Base-by-base conservation (phyloP, 176 grass and related monocot genomes). In the Carex pumila region DNA sequence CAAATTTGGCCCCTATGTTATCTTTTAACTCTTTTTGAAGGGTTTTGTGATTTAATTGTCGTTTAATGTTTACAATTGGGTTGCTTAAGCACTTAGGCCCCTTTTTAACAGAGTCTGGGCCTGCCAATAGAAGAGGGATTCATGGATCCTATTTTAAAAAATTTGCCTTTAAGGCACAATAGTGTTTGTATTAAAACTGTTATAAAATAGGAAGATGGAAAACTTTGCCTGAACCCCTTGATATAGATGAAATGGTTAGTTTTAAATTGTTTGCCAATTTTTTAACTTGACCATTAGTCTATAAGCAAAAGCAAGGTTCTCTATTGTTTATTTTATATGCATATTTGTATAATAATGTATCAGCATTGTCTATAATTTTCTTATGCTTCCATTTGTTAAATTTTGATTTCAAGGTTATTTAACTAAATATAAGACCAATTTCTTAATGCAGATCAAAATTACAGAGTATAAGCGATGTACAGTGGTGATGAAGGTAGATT, bases 401-500 rank as follows among this genome's bases (percentile, higher is more conserved):
- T 78, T 62, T 57, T 78, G 25, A 18, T 56, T 78, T 11, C 73
- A 57, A 57, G 25, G 6, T 17, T 57, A 4, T 36, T 31, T 57
- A 57, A 78, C 50, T 57, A 7, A 14, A 19, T 57, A 47, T 71
- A 19, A 71, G 39, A 18, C 8, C 13, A 65, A 14, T 81, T 65
- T 74, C 59, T 49, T 29, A 82, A 12, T 87, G 62, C 92, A 95
- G 92, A 61, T 93, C 39, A 89, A 67, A 50, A 84, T 93, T 90
- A 49, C 62, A 52, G 18, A 84, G 84, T 39, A 87, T 55, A 92
- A 90, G 86, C 89, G 88, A 86, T 87, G 87, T 79, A 87, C 91
- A 49, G 82, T 95, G 61, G 85, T 86, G 69, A 98, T 89, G 86
- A 93, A 45, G 66, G 95, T 98, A 43, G 81, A 87, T 90, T 2